Conservation (phyloP, 2,329 filamentous ascomycete genomes). For the Pyrenophora graminea region DNA sequence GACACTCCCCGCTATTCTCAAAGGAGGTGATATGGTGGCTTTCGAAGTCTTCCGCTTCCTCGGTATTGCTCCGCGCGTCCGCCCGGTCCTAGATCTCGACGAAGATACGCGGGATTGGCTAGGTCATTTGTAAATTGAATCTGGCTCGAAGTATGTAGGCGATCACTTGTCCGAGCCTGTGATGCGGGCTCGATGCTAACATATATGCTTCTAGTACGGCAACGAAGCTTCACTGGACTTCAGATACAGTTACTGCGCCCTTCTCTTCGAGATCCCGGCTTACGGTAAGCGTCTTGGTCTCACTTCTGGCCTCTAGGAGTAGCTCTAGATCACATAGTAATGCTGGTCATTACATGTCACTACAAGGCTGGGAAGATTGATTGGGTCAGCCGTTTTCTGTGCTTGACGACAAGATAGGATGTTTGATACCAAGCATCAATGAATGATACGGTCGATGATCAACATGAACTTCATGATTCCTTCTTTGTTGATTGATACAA, state of each 20-base stretch:
- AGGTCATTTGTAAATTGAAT: too few species aligned
- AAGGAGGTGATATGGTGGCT: slow-evolving; percentile 53
- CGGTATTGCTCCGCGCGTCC: slow-evolving; percentile 35
- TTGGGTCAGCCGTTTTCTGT: too few species aligned
- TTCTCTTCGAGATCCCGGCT: slow-evolving; percentile 18
- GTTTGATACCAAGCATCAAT: too few species aligned
- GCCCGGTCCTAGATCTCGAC: slow-evolving; percentile 29
- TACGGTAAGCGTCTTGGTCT: not conserved
- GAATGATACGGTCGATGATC: too few species aligned
- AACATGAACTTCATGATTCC: too few species aligned
- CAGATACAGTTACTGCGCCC: slow-evolving; percentile 17
- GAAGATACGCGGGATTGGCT: too few species aligned
- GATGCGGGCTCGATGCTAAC: not conserved
- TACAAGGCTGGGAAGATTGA: too few species aligned
- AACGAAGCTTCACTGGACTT: slow-evolving; percentile 9
- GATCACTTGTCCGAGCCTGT: not conserved
- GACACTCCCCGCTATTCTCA: slow-evolving; percentile 47
- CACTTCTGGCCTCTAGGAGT: too few species aligned
- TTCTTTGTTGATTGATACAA: too few species aligned
- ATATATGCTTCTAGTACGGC: slow-evolving; percentile 17
- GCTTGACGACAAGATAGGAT: too few species aligned
- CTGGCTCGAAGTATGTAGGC: not conserved
- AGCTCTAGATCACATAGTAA: too few species aligned
- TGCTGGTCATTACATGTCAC: too few species aligned
- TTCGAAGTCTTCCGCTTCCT: slow-evolving; percentile 46